Evolutionary conservation across 2,329 filamentous ascomycete genomes (phyloP).

Genomic region (Fusarium hostae): DNA sequence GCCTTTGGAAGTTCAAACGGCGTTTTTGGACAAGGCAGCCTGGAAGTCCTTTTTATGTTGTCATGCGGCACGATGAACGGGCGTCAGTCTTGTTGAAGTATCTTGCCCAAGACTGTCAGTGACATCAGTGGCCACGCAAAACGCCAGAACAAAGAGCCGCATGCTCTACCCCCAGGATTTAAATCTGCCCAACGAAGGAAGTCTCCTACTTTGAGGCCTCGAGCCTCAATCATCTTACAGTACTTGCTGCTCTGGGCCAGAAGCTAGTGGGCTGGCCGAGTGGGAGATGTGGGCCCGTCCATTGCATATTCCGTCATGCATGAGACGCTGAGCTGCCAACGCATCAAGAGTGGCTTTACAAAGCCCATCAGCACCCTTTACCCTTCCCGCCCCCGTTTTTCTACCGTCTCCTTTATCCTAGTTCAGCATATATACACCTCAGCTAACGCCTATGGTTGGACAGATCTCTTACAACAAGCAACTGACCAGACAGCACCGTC

Average conservation of each 20-base stretch:
- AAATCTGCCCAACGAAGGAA: slow-evolving; percentile 14
- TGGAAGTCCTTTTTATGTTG: slow-evolving; percentile 3
- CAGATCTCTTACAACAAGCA: slow-evolving; percentile 45
- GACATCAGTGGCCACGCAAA: slow-evolving; percentile 1
- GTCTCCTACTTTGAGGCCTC: slow-evolving; percentile 32
- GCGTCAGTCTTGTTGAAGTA: slow-evolving; percentile 17
- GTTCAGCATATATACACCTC: slow-evolving; percentile 47
- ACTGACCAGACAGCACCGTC: slow-evolving; percentile 41
- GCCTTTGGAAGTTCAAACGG: slow-evolving; percentile 24
- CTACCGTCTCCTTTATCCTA: slow-evolving; percentile 38
- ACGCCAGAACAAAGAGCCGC: background rate
- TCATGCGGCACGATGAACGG: slow-evolving; percentile 11
- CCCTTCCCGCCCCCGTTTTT: slow-evolving; percentile 40
- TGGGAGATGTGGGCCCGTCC: slow-evolving; percentile 40
- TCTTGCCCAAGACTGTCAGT: slow-evolving; percentile 6
- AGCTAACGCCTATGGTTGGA: slow-evolving; percentile 53
- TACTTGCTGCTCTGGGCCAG: slow-evolving; percentile 11
- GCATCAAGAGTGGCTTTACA: slow-evolving; percentile 52
- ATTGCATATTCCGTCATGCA: slow-evolving; percentile 70
- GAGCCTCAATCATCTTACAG: slow-evolving; percentile 22
- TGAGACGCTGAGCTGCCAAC: slow-evolving; percentile 53
- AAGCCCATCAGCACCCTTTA: slow-evolving; percentile 42
- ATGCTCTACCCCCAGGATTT: background rate
- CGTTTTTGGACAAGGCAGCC: slow-evolving; percentile 26
- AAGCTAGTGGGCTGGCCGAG: slow-evolving; percentile 37